A percentile compares a stretch with the other conserved stretches of the same genome.
Evolutionary conservation across 2,329 filamentous ascomycete species (phyloP).

Genomic region (Xylaria hypoxylon): DNA sequence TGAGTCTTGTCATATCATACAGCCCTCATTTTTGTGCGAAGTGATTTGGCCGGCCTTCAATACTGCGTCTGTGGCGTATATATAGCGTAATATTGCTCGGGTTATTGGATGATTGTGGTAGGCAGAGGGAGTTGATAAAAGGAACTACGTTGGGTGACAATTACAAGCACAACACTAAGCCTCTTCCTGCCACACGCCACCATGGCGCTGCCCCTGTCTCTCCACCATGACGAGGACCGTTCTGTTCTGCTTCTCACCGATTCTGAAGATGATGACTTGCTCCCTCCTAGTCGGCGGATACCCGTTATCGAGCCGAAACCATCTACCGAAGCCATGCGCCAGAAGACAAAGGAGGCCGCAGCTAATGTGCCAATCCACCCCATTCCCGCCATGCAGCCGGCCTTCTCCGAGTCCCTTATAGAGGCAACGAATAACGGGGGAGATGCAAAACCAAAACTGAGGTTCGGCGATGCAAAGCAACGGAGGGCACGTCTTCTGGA

Average conservation of each 20-base stretch:
- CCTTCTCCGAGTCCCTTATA: constrained; percentile 83
- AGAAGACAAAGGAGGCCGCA: constrained; percentile 49
- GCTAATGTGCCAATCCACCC: constrained; percentile 68
- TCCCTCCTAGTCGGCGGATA: constrained; percentile 42
- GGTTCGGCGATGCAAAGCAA: constrained; percentile 66
- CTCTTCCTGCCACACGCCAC: constrained; percentile 25
- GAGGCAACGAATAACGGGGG: constrained; percentile 70
- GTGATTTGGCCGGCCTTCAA: constrained; percentile 4
- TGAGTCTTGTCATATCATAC: constrained; percentile 27
- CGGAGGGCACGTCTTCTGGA: constrained; percentile 77
- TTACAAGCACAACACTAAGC: constrained; percentile 6
- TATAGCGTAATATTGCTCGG: constrained; percentile 26
- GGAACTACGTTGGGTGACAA: constrained; percentile 14
- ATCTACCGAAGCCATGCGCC: constrained; percentile 44
- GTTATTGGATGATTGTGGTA: constrained; percentile 20
- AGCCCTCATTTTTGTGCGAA: constrained; percentile 19
- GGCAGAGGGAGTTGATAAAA: constrained; percentile 2
- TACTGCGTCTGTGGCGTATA: constrained; percentile 13
- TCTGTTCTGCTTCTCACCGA: constrained; percentile 49
- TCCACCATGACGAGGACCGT: constrained; percentile 49
- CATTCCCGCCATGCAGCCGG: constrained; percentile 79
- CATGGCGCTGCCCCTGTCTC: constrained; percentile 49
- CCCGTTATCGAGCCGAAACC: constrained; percentile 38
- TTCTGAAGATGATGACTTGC: constrained; percentile 48
- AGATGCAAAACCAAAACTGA: constrained; percentile 63